phyloP scores from a whole-genome alignment of 2,329 filamentous ascomycete genomes.

The Epichloe gansuensis region DNA sequence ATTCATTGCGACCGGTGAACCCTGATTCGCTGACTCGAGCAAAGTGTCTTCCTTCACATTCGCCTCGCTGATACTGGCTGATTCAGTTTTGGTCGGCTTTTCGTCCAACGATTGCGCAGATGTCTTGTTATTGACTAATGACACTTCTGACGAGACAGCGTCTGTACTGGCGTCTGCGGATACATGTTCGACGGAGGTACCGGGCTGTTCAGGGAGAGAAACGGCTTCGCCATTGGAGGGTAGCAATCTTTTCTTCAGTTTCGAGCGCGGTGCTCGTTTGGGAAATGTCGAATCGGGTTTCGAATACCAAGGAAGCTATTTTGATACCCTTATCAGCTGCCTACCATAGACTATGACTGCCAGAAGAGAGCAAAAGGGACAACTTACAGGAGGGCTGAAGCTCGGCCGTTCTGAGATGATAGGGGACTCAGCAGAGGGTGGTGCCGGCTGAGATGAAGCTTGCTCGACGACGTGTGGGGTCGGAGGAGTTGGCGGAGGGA shows the following conservation, averaged over 20 bases:
- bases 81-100: background rate
- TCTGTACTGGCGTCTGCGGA: background rate
- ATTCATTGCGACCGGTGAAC: background rate
- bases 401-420: constrained; percentile 13
- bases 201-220: constrained; percentile 30
- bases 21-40: background rate
- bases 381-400: constrained; percentile 40
- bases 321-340: background rate
- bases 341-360: background rate
- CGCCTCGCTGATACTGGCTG: background rate
- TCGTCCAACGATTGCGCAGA: background rate
- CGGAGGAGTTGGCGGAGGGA: constrained; percentile 33
- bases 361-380: background rate
- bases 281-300: constrained; percentile 39
- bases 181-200: constrained; percentile 14
- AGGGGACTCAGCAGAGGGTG: constrained; percentile 3
- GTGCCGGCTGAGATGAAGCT: constrained; percentile 10
- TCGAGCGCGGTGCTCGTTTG: constrained; percentile 21
- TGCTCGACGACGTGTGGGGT: constrained; percentile 27
- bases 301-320: constrained; percentile 46
- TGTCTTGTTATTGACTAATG: constrained; percentile 3
- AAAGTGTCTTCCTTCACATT: background rate
- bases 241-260: constrained; percentile 30
- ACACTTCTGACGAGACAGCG: background rate
- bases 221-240: constrained; percentile 25